These are phyloP conservation scores for Ulmus americana DNA, from an alignment of 331 rosid species.

Conservation along the genomic window DNA sequence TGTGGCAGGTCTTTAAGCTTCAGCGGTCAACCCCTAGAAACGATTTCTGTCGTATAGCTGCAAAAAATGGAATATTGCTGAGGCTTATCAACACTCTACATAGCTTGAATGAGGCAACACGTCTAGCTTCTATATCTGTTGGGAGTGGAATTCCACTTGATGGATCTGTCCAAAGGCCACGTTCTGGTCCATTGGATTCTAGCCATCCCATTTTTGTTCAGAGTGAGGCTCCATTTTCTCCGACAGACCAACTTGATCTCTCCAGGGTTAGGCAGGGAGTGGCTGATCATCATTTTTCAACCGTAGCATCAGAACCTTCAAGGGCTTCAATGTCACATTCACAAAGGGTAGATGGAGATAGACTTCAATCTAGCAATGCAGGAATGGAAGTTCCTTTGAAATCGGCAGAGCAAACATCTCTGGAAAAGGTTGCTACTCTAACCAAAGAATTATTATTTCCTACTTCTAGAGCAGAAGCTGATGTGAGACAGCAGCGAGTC, in stretches of 20 bases:
- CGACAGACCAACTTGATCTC: conserved; percentile 58
- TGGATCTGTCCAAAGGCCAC: conserved; percentile 64
- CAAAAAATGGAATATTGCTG: conserved; percentile 83
- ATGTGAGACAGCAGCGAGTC: conserved; percentile 58
- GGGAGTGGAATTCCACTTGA: conserved; percentile 76
- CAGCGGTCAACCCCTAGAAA: conserved; percentile 93
- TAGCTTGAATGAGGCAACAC: conserved; percentile 96
- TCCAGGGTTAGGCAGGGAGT: conserved; percentile 59
- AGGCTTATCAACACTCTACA: conserved; percentile 95
- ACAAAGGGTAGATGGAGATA: conserved; percentile 71
- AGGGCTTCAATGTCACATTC: conserved; percentile 75
- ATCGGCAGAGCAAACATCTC: conserved; percentile 33
- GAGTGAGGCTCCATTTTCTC: conserved; percentile 49
- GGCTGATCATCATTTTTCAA: conserved; percentile 52
- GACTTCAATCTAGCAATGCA: conserved; percentile 58
- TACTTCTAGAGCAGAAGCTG: conserved; percentile 52
- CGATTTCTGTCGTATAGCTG: conserved; percentile 93
- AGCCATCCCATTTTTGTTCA: conserved; percentile 55
- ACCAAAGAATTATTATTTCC: conserved; percentile 50
- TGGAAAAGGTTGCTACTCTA: conserved; percentile 42
- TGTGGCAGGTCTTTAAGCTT: conserved; percentile 99
- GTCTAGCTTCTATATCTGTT: conserved; percentile 71
- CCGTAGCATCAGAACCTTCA: conserved; percentile 51
- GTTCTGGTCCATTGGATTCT: conserved; percentile 76
- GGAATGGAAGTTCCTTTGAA: conserved; percentile 42